phyloP scores from a whole-genome alignment of 2,329 filamentous ascomycete genomes.

The Phialophora macrospora region DNA sequence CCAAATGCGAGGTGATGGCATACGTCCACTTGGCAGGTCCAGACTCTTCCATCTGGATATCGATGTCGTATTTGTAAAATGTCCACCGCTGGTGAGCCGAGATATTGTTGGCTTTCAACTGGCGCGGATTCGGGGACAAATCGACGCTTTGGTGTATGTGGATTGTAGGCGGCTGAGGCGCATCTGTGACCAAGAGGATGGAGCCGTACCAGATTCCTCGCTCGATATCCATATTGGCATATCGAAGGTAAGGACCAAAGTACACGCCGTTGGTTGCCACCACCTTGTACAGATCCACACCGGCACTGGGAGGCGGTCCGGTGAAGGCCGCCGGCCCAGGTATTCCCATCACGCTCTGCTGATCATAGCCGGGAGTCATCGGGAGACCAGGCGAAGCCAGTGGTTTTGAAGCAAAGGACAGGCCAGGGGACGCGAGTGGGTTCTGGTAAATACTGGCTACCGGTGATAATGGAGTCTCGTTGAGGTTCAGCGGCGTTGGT shows the following conservation, averaged over 20 bases:
- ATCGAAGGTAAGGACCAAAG: conserved; percentile 93
- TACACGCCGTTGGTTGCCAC: conserved; percentile 95
- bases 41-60: conserved; percentile 83
- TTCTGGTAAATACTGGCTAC: conserved; percentile 75
- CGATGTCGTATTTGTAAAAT: conserved; percentile 93
- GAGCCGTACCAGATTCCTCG: conserved; percentile 89
- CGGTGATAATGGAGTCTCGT: conserved; percentile 81
- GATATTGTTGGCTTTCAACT: conserved; percentile 80
- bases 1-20: conserved; percentile 92
- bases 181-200: conserved; percentile 89
- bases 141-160: conserved; percentile 91
- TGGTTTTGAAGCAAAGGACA: conserved; percentile 64
- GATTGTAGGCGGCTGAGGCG: conserved; percentile 89
- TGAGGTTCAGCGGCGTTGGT: conserved; percentile 83
- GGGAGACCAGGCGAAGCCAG: conserved; percentile 81
- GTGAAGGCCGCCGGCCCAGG: conserved; percentile 82
- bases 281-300: conserved; percentile 92
- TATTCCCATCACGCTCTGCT: conserved; percentile 79
- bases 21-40: conserved; percentile 90
- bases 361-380: conserved; percentile 78
- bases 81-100: conserved; percentile 90
- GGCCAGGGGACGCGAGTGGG: conserved; percentile 70
- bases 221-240: conserved; percentile 96
- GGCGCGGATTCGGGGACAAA: conserved; percentile 87
- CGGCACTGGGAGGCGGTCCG: conserved; percentile 83